These are phyloP conservation scores for Fusarium sp. DNA, from an alignment of 2,329 filamentous ascomycete species.

Conservation along the genomic window DNA sequence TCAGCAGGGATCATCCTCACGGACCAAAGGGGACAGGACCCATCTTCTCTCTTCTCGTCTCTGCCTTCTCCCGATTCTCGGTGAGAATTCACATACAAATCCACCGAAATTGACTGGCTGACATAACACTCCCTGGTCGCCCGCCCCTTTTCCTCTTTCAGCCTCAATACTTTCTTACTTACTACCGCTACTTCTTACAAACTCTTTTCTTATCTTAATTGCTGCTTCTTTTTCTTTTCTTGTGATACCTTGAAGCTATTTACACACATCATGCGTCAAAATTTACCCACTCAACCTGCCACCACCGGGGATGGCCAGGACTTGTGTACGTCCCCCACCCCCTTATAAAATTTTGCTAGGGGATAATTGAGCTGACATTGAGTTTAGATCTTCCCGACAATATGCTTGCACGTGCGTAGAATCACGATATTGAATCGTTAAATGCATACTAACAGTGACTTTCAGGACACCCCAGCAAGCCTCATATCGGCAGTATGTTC, in stretches of 20 bases:
- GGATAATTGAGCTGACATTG: background rate
- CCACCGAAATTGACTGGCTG: constrained; percentile 9
- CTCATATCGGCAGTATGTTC: constrained; percentile 36
- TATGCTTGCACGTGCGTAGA: constrained; percentile 37
- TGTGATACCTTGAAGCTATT: background rate
- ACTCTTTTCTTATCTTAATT: background rate
- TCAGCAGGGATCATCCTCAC: background rate
- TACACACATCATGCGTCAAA: constrained; percentile 26
- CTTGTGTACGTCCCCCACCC: constrained; percentile 30
- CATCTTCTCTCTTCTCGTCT: background rate
- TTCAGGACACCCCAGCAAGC: constrained; percentile 37
- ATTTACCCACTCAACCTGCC: background rate
- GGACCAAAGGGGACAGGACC: background rate
- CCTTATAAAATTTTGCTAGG: background rate
- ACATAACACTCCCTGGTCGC: constrained; percentile 22
- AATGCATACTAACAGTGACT: constrained; percentile 12
- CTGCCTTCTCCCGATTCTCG: background rate
- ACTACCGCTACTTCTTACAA: background rate
- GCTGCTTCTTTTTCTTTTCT: background rate
- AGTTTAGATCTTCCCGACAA: constrained; percentile 34
- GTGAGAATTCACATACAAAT: background rate
- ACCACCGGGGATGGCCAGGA: constrained; percentile 26
- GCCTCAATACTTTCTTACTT: constrained; percentile 22
- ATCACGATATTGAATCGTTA: background rate
- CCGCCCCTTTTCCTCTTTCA: constrained; percentile 36